These are phyloP conservation scores for Colletotrichum australisinense DNA, from an alignment of 2,329 filamentous ascomycete species.

Conservation along the genomic window DNA sequence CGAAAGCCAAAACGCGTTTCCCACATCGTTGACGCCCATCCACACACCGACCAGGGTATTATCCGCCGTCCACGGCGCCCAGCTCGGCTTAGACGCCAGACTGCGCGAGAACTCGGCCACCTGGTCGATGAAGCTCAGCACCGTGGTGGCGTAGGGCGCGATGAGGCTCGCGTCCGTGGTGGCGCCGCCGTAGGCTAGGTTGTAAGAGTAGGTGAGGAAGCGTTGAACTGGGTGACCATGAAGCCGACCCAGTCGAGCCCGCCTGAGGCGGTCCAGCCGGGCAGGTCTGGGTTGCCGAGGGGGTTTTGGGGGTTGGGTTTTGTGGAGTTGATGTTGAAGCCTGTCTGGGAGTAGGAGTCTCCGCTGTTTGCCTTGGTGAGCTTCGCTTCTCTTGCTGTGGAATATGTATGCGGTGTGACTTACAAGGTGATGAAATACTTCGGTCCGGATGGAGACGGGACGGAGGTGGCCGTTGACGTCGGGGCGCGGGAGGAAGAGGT, in stretches of 20 bases:
- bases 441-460: constrained; percentile 12
- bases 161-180: constrained; percentile 62
- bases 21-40: constrained; percentile 68
- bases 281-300: constrained; percentile 69
- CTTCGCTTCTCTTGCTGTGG: neutral
- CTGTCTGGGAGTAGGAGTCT: constrained; percentile 70
- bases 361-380: constrained; percentile 51
- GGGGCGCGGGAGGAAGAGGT: constrained; percentile 4
- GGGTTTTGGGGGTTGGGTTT: constrained; percentile 66
- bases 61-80: constrained; percentile 53
- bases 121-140: constrained; percentile 65
- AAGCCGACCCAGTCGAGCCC: constrained; percentile 62
- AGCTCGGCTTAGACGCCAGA: constrained; percentile 44
- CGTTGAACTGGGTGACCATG: constrained; percentile 55
- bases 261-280: constrained; percentile 58
- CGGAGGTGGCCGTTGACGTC: neutral
- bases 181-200: constrained; percentile 63
- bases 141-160: constrained; percentile 56
- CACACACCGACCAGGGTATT: constrained; percentile 62
- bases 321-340: constrained; percentile 61
- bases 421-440: constrained; percentile 57
- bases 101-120: constrained; percentile 51
- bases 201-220: constrained; percentile 57
- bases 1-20: constrained; percentile 55
- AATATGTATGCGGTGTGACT: constrained; percentile 8